Evolutionary conservation across 2,329 filamentous ascomycete genomes (phyloP).

Genomic region (Diaporthe citrichinensis): DNA sequence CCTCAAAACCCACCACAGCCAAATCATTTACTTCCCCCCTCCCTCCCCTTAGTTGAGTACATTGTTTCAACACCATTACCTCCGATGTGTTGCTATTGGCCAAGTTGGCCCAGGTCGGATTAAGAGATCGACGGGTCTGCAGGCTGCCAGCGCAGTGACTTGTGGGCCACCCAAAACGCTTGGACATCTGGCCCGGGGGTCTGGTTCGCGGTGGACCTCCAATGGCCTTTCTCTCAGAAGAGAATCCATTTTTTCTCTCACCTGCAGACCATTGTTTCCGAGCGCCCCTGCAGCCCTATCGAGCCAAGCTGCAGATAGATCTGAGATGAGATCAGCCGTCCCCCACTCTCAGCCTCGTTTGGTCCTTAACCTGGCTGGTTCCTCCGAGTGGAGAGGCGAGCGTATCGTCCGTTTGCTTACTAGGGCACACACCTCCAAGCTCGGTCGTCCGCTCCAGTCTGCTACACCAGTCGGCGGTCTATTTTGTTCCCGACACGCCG

Average conservation of each 20-base stretch:
- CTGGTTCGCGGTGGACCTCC: slow-evolving; percentile 38
- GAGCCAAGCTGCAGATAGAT: slow-evolving; percentile 34
- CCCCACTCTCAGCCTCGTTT: slow-evolving; percentile 40
- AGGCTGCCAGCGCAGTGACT: slow-evolving; percentile 33
- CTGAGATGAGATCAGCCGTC: slow-evolving; percentile 34
- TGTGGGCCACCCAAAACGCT: slow-evolving; percentile 33
- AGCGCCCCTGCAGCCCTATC: slow-evolving; percentile 34
- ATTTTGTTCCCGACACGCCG: slow-evolving; percentile 3
- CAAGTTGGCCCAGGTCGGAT: neutral
- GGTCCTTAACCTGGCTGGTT: slow-evolving; percentile 2
- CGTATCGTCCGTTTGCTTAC: slow-evolving; percentile 4
- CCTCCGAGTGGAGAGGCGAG: slow-evolving; percentile 30
- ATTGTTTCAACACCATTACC: neutral
- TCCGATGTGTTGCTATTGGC: slow-evolving; percentile 9
- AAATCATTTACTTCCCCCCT: neutral
- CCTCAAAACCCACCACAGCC: neutral
- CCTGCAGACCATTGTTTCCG: slow-evolving; percentile 19
- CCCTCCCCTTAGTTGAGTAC: neutral
- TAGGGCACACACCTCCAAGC: neutral
- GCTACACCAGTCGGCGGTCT: slow-evolving; percentile 2
- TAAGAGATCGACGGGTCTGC: slow-evolving; percentile 7
- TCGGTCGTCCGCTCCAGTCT: neutral
- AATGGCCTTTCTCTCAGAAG: slow-evolving; percentile 28
- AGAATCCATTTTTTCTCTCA: slow-evolving; percentile 34
- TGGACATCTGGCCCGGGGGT: slow-evolving; percentile 14